Evolutionary conservation across 2,329 filamentous ascomycete genomes (phyloP).

Genomic region (Diaporthe sp.): DNA sequence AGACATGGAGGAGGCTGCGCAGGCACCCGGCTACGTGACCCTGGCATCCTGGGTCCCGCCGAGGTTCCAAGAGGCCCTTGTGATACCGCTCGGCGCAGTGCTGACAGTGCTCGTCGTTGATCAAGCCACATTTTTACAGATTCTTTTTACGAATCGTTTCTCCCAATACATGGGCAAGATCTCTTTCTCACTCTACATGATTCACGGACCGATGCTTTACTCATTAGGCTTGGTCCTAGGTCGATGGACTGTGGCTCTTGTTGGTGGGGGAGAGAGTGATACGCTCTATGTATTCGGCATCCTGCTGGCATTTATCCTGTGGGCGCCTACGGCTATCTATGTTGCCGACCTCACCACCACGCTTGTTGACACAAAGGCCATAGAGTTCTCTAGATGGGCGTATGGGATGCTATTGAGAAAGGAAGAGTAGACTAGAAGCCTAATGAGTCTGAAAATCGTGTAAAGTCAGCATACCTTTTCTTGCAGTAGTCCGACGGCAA

Average conservation of each 20-base stretch:
- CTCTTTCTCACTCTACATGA: slow-evolving; percentile 35
- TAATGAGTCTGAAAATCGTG: no score
- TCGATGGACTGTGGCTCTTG: slow-evolving; percentile 1
- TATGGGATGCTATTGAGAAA: slow-evolving; percentile 30
- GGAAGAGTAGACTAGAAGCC: neutral
- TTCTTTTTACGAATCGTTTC: slow-evolving; percentile 36
- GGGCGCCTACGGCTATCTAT: slow-evolving; percentile 35
- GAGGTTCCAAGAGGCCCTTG: slow-evolving; percentile 24
- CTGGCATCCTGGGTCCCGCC: neutral
- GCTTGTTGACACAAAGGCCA: slow-evolving; percentile 32
- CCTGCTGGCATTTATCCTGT: slow-evolving; percentile 28
- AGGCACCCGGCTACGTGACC: slow-evolving; percentile 5
- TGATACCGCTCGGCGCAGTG: slow-evolving; percentile 22
- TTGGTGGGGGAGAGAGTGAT: slow-evolving; percentile 7
- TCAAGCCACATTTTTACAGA: slow-evolving; percentile 27
- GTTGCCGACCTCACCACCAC: slow-evolving; percentile 29
- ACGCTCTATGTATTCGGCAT: slow-evolving; percentile 25
- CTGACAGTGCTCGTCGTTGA: slow-evolving; percentile 35
- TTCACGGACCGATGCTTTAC: slow-evolving; percentile 37
- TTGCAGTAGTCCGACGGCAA: no score
- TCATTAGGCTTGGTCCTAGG: slow-evolving; percentile 31
- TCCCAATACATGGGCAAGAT: slow-evolving; percentile 39
- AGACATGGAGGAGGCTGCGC: neutral
- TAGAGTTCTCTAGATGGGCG: slow-evolving; percentile 33
- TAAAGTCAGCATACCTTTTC: no score